Conservation (phyloP, 2,329 filamentous ascomycete genomes). For the Sarocladium strictum region DNA sequence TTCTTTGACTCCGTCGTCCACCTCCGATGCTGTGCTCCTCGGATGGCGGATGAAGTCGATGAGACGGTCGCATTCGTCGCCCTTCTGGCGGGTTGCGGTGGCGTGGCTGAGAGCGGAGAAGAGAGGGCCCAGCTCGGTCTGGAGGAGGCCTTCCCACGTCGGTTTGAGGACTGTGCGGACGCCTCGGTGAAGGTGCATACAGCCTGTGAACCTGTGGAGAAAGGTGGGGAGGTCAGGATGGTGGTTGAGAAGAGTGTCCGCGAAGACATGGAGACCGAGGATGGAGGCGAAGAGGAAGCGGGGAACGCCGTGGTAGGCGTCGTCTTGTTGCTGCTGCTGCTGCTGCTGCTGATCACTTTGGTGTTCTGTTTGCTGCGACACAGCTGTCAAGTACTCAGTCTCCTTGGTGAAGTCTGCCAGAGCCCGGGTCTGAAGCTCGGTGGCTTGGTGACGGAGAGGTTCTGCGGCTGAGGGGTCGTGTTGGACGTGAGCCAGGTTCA, state of each 20-base stretch:
- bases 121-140: constrained; percentile 26
- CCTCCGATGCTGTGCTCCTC: not conserved
- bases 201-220: constrained; percentile 34
- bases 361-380: not conserved
- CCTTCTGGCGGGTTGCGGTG: constrained; percentile 14
- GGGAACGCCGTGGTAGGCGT: constrained; percentile 26
- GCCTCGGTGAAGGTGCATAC: constrained; percentile 36
- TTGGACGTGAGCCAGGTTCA: constrained; percentile 26
- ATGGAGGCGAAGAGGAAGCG: constrained; percentile 39
- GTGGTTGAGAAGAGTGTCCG: constrained; percentile 36
- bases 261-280: constrained; percentile 41
- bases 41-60: constrained; percentile 21
- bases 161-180: constrained; percentile 30
- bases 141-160: constrained; percentile 27
- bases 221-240: constrained; percentile 30
- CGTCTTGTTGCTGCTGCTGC: constrained; percentile 9
- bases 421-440: constrained; percentile 38
- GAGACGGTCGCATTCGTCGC: constrained; percentile 21
- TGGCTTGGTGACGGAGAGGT: constrained; percentile 31
- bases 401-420: constrained; percentile 31
- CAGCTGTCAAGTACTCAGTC: constrained; percentile 11
- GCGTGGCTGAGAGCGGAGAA: constrained; percentile 13
- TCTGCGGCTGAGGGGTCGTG: constrained; percentile 11
- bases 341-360: not conserved
- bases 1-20: not conserved